These are phyloP conservation scores for Noccaea caerulescens DNA, from an alignment of 345 rosid genomes.

Conservation along the genomic window DNA sequence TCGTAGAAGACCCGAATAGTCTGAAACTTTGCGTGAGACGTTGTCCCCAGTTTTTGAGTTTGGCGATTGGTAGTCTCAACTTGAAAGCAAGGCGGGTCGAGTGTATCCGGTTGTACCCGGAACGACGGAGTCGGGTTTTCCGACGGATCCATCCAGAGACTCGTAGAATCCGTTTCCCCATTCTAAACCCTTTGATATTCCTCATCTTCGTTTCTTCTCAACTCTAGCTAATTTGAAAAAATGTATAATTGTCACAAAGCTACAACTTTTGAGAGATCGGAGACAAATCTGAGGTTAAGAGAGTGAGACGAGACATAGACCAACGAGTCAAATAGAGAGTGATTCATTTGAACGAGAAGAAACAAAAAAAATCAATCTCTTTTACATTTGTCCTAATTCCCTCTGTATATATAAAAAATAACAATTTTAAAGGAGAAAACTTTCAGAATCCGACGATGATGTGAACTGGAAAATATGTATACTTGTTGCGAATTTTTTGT, in stretches of 20 bases:
- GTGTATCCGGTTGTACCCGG: conserved; percentile 45
- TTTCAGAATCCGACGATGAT: conserved; percentile 15
- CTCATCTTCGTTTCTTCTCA: conserved; percentile 42
- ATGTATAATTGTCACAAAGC: conserved; percentile 16
- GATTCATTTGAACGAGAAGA: conserved; percentile 23
- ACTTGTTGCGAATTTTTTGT: not conserved
- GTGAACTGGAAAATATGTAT: not conserved
- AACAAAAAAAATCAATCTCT: not conserved
- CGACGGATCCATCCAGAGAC: conserved; percentile 57
- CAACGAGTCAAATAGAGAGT: conserved; percentile 8
- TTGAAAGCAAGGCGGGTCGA: conserved; percentile 26
- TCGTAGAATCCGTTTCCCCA: conserved; percentile 56
- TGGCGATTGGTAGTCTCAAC: conserved; percentile 46
- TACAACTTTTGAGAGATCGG: conserved; percentile 8
- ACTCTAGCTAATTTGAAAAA: not conserved
- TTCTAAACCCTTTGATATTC: conserved; percentile 67
- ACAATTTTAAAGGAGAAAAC: not conserved
- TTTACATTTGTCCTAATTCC: conserved; percentile 4
- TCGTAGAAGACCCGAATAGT: conserved; percentile 45
- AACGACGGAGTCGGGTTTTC: conserved; percentile 35
- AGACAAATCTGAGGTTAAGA: not conserved
- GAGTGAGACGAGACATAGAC: conserved; percentile 10
- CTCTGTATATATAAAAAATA: not conserved
- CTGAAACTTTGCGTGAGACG: conserved; percentile 57
- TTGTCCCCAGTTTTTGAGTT: conserved; percentile 67